Evolutionary conservation across 202 grass and related monocot genomes (phyloP), one percentile per base, ranked within the genome.

Genomic region (Saccharum hybrid): DNA sequence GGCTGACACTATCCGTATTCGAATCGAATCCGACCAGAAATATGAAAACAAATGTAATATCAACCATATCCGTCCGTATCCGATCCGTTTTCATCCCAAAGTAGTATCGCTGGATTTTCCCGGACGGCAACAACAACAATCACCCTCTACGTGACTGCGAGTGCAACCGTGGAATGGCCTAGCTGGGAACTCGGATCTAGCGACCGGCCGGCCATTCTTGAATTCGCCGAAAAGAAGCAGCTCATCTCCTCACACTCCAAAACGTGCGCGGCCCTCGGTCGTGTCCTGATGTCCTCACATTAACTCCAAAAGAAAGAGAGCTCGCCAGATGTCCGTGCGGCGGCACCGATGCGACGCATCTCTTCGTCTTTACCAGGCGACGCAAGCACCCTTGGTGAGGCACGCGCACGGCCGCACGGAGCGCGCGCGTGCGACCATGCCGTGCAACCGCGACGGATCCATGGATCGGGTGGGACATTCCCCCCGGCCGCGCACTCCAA

Each of bases 221-320:
- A 42, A 45, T 45, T 39, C 68, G 68, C 39, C 68, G 40, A 71
- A 70, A 71, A 70, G 68, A 43, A 42, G 28, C 39, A 7, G 39
- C 38, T 41, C 18, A 68, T 68, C 66, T 21, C 18, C 14, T 36
- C 16, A 34, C 4, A 6, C 65, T 15, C 14, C 30, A 30, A 68
- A 68, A 68, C 34, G 65, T 68, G 65, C 16, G 34, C 33, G 15
- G 6, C 7, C 14, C 13, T 65, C 14, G 31, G 63, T 15, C 63
- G 31, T 37, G 63, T 6, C 62, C 26, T 49, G 36, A 37, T 5
- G 36, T 37, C 36, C 36, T 37, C 13, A 15, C 46, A 49, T 64
- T 33, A 15, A 16, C 28, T 33, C 62, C 62, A 46, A 49, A 14
- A 63, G 31, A 64, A 14, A 7, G 61, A 28, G 26, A 61, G n/a